phyloP scores from a whole-genome alignment of 495 filamentous ascomycete genomes.

The Penicillium robsamsonii region DNA sequence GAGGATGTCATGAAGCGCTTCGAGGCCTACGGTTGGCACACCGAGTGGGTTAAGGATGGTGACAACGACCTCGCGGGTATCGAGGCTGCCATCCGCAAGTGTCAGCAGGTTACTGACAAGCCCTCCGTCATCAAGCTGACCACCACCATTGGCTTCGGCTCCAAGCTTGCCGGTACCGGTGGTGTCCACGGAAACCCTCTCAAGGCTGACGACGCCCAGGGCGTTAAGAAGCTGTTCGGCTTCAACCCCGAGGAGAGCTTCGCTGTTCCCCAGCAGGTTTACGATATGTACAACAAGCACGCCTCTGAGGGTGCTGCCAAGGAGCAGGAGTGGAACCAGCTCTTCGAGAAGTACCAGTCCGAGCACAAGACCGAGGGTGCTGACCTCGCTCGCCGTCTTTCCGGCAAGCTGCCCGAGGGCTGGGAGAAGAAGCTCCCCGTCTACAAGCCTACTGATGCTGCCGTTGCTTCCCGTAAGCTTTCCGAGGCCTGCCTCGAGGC shows the following conservation, averaged over 20 bases:
- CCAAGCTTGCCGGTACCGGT: conserved; percentile 86
- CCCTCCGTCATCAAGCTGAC: conserved; percentile 95
- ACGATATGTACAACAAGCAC: conserved; percentile 83
- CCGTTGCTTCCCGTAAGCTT: conserved; percentile 88
- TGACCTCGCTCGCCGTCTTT: conserved; percentile 79
- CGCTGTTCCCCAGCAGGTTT: conserved; percentile 90
- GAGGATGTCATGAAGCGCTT: conserved; percentile 96
- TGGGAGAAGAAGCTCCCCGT: conserved; percentile 94
- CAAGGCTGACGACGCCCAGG: conserved; percentile 87
- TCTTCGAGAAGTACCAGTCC: conserved; percentile 80
- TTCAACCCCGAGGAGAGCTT: conserved; percentile 95
- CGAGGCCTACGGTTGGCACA: conserved; percentile 98
- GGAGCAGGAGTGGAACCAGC: conserved; percentile 93
- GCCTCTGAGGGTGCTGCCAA: conserved; percentile 79
- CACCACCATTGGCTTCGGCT: conserved; percentile 98
- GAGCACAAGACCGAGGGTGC: conserved; percentile 72
- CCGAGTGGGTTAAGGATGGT: conserved; percentile 79
- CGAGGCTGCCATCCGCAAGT: conserved; percentile 81
- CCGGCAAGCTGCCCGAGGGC: conserved; percentile 85
- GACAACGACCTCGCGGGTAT: conserved; percentile 87
- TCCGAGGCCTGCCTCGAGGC: conserved; percentile 91
- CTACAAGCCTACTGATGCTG: conserved; percentile 84
- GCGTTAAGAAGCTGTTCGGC: conserved; percentile 89
- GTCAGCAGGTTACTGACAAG: conserved; percentile 88
- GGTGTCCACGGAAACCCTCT: conserved; percentile 95